Base-by-base conservation (phyloP, 805 yeast species). In the Hyphopichia homilentoma region DNA sequence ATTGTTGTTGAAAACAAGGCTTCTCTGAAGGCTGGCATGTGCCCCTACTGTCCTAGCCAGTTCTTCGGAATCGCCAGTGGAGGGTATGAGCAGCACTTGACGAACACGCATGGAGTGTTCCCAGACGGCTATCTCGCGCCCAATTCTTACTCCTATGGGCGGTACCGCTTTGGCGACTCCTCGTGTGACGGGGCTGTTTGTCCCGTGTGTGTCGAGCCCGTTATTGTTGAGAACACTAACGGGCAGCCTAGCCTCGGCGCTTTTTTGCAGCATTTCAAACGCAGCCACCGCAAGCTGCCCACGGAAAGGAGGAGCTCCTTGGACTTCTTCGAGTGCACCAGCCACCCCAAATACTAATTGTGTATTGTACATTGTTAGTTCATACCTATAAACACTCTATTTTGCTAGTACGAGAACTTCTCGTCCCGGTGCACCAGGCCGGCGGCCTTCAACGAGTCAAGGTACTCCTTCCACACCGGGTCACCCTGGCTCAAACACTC, bases 391-490 rank as follows among this genome's bases (percentile, higher is more conserved):
- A 20, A 20, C 7, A 20, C 7, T 20, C 22, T 20, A 20, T 20
- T 7, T 20, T 20, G 22, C 7, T 25, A 43, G 28, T 42, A 40
- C 4, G 21, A 25, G 21, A 41, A 41, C 6, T 33, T 34, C 16
- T 35, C 41, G 7, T 43, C 48, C 7, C 38, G 33, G 33, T 45
- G 54, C 16, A 68, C 50, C 25, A 58, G 53, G 1, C 41, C 49
- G 28, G 65, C 61, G 6, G 38, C 48, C 20, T 58, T 52, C 31
- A 76, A 47, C 38, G 62, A 61, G 2, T 54, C 54, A 30, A 77
- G 55, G 44, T 76, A 75, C 25, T 67, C 68, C 6, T 51, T 52
- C 85, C 84, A 79, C 20, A 74, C 42, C 2, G 45, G 35, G 37
- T 67, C 72, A 5, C 79, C 75, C n/a, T 54, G 53, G 57, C 11